Percentiles rank a stretch among this genome's conserved stretches.
These are phyloP conservation scores for Umbilicus rupestris DNA, from an alignment of 164 flowering plant species.

Conservation along the genomic window DNA sequence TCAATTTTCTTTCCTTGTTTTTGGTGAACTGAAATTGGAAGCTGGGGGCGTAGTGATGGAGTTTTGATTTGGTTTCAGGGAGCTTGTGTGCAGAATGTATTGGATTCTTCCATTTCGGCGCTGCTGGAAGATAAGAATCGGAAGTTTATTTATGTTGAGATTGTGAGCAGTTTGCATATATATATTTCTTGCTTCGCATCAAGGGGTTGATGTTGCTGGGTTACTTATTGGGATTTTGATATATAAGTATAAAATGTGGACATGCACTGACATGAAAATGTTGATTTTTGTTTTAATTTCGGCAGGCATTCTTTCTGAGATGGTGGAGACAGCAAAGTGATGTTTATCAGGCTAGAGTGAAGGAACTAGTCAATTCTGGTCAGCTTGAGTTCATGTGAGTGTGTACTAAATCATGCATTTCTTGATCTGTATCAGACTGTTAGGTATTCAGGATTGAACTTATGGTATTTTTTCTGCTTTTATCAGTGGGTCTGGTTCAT, in stretches of 20 bases:
- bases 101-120: constrained; percentile 73
- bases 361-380: constrained; percentile 57
- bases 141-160: constrained; percentile 73
- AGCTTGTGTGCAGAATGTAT: constrained; percentile 73
- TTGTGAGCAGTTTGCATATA: constrained; percentile 19
- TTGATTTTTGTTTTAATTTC: background rate
- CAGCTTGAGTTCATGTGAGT: constrained; percentile 82
- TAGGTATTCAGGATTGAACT: too few relatives aligned
- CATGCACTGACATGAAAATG: too few relatives aligned
- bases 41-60: too few relatives aligned
- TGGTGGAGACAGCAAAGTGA: constrained; percentile 91
- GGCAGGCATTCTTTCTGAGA: constrained; percentile 87
- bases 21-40: background rate
- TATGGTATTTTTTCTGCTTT: background rate
- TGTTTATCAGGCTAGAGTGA: constrained; percentile 36
- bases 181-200: background rate
- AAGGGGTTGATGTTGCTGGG: background rate
- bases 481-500: background rate
- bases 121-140: constrained; percentile 72
- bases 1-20: background rate
- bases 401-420: background rate
- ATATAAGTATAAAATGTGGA: background rate
- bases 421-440: background rate
- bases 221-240: background rate
- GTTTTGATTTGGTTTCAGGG: constrained; percentile 18